phyloP scores from a whole-genome alignment of 371 early-diverging fungal genomes.

The Parasitella parasitica region DNA sequence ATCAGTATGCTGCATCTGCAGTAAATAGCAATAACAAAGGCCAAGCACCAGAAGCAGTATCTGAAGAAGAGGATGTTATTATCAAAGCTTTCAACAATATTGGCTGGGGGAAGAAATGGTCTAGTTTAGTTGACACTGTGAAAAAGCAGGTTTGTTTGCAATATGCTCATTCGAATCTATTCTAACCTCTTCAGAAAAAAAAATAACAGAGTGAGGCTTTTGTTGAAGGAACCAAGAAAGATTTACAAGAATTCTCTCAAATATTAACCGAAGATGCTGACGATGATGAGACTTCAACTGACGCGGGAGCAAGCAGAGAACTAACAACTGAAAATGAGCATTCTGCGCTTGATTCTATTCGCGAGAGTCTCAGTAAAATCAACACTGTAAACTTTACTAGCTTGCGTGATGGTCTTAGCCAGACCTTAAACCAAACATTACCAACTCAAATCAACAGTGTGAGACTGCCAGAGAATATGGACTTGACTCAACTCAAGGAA shows the following conservation, averaged over 20 bases:
- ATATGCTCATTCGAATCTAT: neutral
- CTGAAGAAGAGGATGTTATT: slow-evolving; percentile 40
- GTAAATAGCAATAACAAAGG: slow-evolving; percentile 31
- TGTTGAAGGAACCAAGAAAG: slow-evolving; percentile 47
- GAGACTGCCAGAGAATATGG: slow-evolving; percentile 44
- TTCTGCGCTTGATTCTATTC: slow-evolving; percentile 14
- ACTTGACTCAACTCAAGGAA: slow-evolving; percentile 37
- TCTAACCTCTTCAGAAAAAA: neutral
- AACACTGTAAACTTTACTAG: slow-evolving; percentile 28
- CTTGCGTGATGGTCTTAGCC: slow-evolving; percentile 23
- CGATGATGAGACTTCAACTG: slow-evolving; percentile 7
- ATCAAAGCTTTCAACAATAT: slow-evolving; percentile 45
- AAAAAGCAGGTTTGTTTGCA: slow-evolving; percentile 40
- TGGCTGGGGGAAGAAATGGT: slow-evolving; percentile 43
- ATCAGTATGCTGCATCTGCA: slow-evolving; percentile 34
- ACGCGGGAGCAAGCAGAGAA: slow-evolving; percentile 1
- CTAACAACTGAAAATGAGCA: slow-evolving; percentile 7
- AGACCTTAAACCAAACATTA: slow-evolving; percentile 25
- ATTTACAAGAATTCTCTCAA: slow-evolving; percentile 48
- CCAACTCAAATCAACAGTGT: slow-evolving; percentile 30
- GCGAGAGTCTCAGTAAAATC: slow-evolving; percentile 30
- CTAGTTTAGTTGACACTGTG: slow-evolving; percentile 40
- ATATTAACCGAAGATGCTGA: slow-evolving; percentile 45
- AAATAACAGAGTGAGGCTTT: slow-evolving; percentile 39
- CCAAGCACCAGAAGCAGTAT: neutral